Conservation (phyloP, 176 grass and related monocot species). For the Coix lacrymajobi region DNA sequence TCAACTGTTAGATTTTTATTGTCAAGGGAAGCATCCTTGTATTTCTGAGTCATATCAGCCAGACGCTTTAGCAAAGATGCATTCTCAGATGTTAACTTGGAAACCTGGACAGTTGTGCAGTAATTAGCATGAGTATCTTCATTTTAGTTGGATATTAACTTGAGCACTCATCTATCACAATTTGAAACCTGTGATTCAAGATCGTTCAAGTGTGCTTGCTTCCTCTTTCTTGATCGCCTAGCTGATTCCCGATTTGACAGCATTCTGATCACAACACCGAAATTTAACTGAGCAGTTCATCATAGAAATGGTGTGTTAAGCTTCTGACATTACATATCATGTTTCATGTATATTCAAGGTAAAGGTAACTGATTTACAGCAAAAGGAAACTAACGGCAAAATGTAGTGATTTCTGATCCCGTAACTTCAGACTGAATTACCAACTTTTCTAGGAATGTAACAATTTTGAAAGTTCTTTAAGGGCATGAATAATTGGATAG, state of each 20-base stretch:
- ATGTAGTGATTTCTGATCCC: background rate
- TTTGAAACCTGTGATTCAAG: conserved; percentile 66
- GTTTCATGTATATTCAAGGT: background rate
- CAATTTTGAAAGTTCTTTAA: background rate
- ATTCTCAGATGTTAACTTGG: conserved; percentile 69
- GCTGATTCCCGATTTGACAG: conserved; percentile 92
- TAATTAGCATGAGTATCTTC: conserved; percentile 20
- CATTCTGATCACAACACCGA: conserved; percentile 51
- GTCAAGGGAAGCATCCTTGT: conserved; percentile 50
- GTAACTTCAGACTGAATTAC: background rate
- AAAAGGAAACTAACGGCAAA: conserved; percentile 3
- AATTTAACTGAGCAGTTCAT: background rate
- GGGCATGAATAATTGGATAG: background rate
- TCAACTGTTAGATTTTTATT: conserved; percentile 69
- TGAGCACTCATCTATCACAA: background rate
- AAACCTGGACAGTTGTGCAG: conserved; percentile 44
- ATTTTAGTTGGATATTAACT: background rate
- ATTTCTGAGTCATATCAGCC: conserved; percentile 70
- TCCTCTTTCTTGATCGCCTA: conserved; percentile 84
- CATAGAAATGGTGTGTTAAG: background rate
- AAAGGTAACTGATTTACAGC: background rate
- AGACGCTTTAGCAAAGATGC: conserved; percentile 58
- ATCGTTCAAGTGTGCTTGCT: conserved; percentile 72
- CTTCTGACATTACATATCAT: background rate
- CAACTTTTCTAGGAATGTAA: background rate